A percentile compares a stretch with the other conserved stretches of the same genome.
These are phyloP conservation scores for Chondrus crispus DNA, from an alignment of 23 red algal species.

Conservation along the genomic window DNA sequence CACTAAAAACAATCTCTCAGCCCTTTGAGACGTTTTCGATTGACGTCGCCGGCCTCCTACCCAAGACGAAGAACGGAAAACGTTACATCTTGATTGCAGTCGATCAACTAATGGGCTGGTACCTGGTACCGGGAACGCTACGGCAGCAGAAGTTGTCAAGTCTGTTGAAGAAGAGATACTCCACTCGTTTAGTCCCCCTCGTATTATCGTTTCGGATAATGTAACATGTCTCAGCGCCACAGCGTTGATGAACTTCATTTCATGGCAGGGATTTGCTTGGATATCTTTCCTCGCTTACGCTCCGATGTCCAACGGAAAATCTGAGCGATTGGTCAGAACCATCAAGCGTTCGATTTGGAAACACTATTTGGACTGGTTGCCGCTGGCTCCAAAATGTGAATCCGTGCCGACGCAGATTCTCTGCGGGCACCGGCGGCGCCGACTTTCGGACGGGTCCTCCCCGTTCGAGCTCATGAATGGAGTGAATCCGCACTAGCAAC, in stretches of 20 bases:
- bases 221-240: background rate
- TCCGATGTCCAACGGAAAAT: slow-evolving; percentile 1
- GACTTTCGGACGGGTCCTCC: background rate
- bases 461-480: background rate
- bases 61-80: background rate
- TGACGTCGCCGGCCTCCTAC: background rate
- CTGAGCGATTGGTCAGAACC: slow-evolving; percentile 10
- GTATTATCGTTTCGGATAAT: background rate
- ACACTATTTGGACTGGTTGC: no score
- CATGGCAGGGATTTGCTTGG: background rate
- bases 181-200: background rate
- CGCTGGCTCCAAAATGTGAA: background rate
- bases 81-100: background rate
- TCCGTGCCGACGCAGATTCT: background rate
- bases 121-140: background rate
- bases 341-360: background rate
- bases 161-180: slow-evolving; percentile 20
- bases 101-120: background rate
- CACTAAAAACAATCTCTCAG: no score
- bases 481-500: no score
- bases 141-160: background rate
- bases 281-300: background rate
- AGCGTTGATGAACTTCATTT: background rate
- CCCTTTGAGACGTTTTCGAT: background rate
- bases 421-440: background rate